Percentiles rank a stretch among this genome's conserved stretches.
phyloP scores from a whole-genome alignment of 2,329 filamentous ascomycete genomes.

The Diaporthe nobilis region DNA sequence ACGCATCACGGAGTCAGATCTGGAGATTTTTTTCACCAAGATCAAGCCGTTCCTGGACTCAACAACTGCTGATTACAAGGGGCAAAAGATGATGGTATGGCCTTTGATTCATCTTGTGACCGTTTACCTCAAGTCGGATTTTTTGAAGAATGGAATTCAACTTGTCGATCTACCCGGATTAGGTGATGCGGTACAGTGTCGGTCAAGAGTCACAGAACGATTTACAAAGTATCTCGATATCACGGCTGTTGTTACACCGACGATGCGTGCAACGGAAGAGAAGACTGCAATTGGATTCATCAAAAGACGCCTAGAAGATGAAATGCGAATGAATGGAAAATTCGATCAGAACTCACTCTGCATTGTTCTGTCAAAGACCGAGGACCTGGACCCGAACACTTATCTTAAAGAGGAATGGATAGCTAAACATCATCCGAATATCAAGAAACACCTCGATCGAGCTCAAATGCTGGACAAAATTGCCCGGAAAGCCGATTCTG shows the following conservation, averaged over 20 bases:
- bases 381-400: neutral
- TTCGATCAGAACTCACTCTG: neutral
- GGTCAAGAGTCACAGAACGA: neutral
- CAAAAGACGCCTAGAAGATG: neutral
- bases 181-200: neutral
- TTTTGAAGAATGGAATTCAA: neutral
- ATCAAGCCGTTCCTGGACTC: neutral
- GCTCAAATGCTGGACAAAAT: neutral
- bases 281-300: neutral
- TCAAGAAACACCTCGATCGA: neutral
- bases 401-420: neutral
- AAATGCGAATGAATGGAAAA: neutral
- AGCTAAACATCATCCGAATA: neutral
- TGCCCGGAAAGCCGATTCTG: neutral
- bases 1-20: neutral
- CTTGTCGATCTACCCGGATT: neutral
- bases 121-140: neutral
- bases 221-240: neutral
- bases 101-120: neutral
- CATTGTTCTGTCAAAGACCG: neutral
- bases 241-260: neutral
- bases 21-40: neutral
- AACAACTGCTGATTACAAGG: neutral
- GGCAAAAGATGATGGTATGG: neutral
- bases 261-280: neutral